phyloP scores from a whole-genome alignment of 805 yeast genomes.

The Sungouiella thailandica region DNA sequence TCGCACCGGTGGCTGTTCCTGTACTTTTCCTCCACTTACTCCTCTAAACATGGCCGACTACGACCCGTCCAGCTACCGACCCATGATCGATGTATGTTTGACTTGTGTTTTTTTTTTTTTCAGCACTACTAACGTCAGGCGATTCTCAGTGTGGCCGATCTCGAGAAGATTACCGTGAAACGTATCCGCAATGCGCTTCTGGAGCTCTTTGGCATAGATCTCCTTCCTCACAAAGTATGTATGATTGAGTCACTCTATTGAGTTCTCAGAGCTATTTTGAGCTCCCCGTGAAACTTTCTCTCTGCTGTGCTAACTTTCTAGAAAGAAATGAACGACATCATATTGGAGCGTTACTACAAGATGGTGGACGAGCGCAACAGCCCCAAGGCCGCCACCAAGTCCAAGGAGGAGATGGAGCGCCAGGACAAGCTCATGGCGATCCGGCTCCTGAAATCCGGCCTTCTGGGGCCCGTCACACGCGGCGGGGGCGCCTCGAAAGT shows the following conservation, averaged over 20 bases:
- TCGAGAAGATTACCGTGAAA: conserved; percentile 66
- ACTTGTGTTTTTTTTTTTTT: not conserved
- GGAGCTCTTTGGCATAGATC: conserved; percentile 56
- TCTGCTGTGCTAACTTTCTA: conserved; percentile 23
- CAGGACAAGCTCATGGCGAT: conserved; percentile 52
- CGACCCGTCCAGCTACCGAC: conserved; percentile 8
- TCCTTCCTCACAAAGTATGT: conserved; percentile 42
- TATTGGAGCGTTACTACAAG: conserved; percentile 52
- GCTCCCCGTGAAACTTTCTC: not conserved
- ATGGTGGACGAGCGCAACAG: conserved; percentile 32
- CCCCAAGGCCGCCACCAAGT: conserved; percentile 11
- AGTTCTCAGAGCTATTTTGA: not conserved
- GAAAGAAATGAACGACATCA: conserved; percentile 55
- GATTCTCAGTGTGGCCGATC: conserved; percentile 63
- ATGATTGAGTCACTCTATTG: not conserved
- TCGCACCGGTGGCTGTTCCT: too few species aligned
- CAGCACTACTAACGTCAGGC: conserved; percentile 43
- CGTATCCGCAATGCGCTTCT: conserved; percentile 68
- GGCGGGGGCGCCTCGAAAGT: conserved; percentile 12
- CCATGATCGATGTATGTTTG: conserved; percentile 16
- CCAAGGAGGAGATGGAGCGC: conserved; percentile 33
- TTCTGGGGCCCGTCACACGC: conserved; percentile 15
- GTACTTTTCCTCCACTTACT: too few species aligned
- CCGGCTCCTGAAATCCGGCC: conserved; percentile 35
- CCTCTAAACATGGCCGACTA: not conserved